These are phyloP conservation scores for Metschnikowia kunwiensis DNA, from an alignment of 805 yeast species.

Conservation along the genomic window DNA sequence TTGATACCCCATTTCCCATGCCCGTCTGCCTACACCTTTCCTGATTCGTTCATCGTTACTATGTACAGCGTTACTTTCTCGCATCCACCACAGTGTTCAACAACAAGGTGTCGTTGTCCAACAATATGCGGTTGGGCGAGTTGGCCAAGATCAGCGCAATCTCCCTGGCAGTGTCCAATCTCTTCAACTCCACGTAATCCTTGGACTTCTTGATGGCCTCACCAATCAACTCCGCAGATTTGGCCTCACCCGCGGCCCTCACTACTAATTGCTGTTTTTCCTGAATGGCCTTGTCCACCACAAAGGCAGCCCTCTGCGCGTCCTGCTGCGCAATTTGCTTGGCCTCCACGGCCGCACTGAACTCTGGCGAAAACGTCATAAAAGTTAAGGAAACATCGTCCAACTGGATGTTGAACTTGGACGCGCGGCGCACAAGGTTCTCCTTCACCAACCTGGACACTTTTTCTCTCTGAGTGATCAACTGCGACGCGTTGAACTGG, in stretches of 20 bases:
- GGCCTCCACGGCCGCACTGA: slow-evolving; percentile 96
- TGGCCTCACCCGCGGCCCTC: slow-evolving; percentile 97
- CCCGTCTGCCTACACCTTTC: no score
- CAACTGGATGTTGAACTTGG: slow-evolving; percentile 77
- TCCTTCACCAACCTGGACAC: slow-evolving; percentile 91
- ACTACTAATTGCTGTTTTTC: slow-evolving; percentile 97
- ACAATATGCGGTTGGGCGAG: slow-evolving; percentile 87
- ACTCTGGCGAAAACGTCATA: slow-evolving; percentile 98
- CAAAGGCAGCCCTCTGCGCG: slow-evolving; percentile 96
- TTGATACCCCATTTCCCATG: no score
- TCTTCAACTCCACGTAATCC: slow-evolving; percentile 94
- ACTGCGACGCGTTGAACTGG: slow-evolving; percentile 96
- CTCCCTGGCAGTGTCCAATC: slow-evolving; percentile 95
- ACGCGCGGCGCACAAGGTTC: slow-evolving; percentile 84
- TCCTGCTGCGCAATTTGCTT: slow-evolving; percentile 99
- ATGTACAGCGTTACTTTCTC: slow-evolving; percentile 41
- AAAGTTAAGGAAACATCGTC: slow-evolving; percentile 96
- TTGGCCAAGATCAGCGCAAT: slow-evolving; percentile 80
- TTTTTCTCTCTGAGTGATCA: slow-evolving; percentile 97
- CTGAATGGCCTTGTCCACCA: slow-evolving; percentile 95
- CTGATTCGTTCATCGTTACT: slow-evolving; percentile 16
- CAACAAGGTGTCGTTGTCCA: slow-evolving; percentile 89
- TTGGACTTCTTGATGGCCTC: slow-evolving; percentile 96
- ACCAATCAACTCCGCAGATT: slow-evolving; percentile 96
- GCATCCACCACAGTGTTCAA: slow-evolving; percentile 84